Percentiles rank a stretch among this genome's conserved stretches.
phyloP scores from a whole-genome alignment of 2,329 filamentous ascomycete species.

The Raffaelea albimanens region DNA sequence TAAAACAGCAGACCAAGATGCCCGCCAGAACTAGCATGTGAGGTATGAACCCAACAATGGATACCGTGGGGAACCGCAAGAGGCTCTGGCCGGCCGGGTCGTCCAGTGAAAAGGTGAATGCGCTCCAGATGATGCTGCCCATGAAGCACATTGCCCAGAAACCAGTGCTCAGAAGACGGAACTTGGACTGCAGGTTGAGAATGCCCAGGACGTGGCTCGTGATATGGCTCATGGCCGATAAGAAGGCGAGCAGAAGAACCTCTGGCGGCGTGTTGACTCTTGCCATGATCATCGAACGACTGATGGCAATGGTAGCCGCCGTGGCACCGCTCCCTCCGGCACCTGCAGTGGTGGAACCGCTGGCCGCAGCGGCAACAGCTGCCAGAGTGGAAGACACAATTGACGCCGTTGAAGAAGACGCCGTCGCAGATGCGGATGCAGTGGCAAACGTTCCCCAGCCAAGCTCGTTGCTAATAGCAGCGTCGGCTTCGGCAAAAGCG shows the following conservation, averaged over 20 bases:
- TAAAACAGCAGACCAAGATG: constrained; percentile 63
- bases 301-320: constrained; percentile 39
- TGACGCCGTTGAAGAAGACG: constrained; percentile 3
- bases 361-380: not conserved
- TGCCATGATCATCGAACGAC: constrained; percentile 59
- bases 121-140: constrained; percentile 71
- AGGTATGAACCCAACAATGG: constrained; percentile 88
- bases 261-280: constrained; percentile 84
- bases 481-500: constrained; percentile 91
- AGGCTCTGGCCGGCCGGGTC: constrained; percentile 56
- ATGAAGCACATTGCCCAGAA: constrained; percentile 91
- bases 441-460: constrained; percentile 56
- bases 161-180: constrained; percentile 76
- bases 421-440: constrained; percentile 23
- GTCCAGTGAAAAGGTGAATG: constrained; percentile 51
- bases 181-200: constrained; percentile 67
- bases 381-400: constrained; percentile 14
- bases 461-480: constrained; percentile 71
- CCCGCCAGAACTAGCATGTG: constrained; percentile 80
- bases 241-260: constrained; percentile 72
- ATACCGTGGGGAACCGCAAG: constrained; percentile 84
- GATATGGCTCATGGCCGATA: constrained; percentile 84
- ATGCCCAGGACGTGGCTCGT: constrained; percentile 77
- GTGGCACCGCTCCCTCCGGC: constrained; percentile 1
- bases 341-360: not conserved